Evolutionary conservation across 225 moss, liverwort and hornwort species (phyloP).

Genomic region (Asterella californica): DNA sequence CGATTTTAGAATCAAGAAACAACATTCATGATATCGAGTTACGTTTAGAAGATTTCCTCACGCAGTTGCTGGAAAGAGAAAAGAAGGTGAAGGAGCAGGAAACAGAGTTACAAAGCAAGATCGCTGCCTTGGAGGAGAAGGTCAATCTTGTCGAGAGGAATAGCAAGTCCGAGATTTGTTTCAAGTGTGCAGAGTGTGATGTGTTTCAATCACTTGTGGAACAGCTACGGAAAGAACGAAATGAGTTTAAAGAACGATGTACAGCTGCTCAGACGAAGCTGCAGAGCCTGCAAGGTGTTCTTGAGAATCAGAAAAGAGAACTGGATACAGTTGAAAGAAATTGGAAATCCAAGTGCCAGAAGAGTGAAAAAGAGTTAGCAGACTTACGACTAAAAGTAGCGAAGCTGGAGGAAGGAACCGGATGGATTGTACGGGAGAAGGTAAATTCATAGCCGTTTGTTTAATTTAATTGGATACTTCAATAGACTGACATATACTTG

Average conservation of each 20-base stretch:
- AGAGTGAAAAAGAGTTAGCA: slow-evolving; percentile 30
- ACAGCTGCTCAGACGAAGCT: slow-evolving; percentile 15
- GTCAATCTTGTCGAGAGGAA: background rate
- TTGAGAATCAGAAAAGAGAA: slow-evolving; percentile 25
- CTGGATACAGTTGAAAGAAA: slow-evolving; percentile 28
- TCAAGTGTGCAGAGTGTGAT: slow-evolving; percentile 30
- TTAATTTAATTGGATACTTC: background rate
- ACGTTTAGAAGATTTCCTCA: slow-evolving; percentile 9
- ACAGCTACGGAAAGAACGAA: slow-evolving; percentile 34
- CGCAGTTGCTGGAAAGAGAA: slow-evolving; percentile 16
- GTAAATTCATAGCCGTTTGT: slow-evolving; percentile 2
- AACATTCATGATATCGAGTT: slow-evolving; percentile 5
- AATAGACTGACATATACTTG: background rate
- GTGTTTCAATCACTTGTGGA: slow-evolving; percentile 26
- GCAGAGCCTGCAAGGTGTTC: slow-evolving; percentile 10
- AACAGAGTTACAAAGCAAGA: slow-evolving; percentile 23
- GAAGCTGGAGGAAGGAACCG: slow-evolving; percentile 31
- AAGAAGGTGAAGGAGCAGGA: slow-evolving; percentile 24
- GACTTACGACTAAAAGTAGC: slow-evolving; percentile 28
- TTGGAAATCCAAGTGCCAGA: slow-evolving; percentile 32
- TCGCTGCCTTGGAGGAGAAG: slow-evolving; percentile 16
- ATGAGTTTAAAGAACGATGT: slow-evolving; percentile 24
- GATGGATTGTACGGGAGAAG: slow-evolving; percentile 40
- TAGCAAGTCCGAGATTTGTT: background rate
- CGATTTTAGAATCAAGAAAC: slow-evolving; percentile 5